Evolutionary conservation across 108 stramenopile genomes (phyloP).

Genomic region (Cyclotella cryptica): DNA sequence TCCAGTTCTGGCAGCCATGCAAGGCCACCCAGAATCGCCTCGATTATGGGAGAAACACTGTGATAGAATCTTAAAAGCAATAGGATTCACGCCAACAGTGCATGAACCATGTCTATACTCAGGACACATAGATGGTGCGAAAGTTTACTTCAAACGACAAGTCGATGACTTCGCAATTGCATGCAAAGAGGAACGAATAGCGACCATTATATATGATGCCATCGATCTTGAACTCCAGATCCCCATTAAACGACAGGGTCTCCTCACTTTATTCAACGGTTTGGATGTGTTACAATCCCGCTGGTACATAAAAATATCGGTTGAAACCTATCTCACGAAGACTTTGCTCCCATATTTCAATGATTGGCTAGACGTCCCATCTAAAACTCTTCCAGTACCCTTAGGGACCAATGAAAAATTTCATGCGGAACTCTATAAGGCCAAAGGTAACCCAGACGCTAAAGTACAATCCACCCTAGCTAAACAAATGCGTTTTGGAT

Average conservation of each 20-base stretch:
- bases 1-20: not conserved
- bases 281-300: slow-evolving; percentile 1
- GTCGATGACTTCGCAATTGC: too few relatives aligned
- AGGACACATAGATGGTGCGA: not conserved
- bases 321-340: not conserved
- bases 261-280: not conserved
- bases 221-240: not conserved
- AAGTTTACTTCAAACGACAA: not conserved
- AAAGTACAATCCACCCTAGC: not conserved
- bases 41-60: too few relatives aligned
- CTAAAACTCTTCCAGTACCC: not conserved
- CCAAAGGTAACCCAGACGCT: not conserved
- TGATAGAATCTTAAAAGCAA: too few relatives aligned
- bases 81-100: not conserved
- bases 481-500: not conserved
- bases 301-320: not conserved
- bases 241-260: not conserved
- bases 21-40: too few relatives aligned
- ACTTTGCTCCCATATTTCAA: not conserved
- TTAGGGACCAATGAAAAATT: not conserved
- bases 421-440: not conserved
- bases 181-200: too few relatives aligned
- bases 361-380: not conserved
- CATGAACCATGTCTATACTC: not conserved
- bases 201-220: too few relatives aligned